phyloP scores from a whole-genome alignment of 139 green algal genomes.

The Chlamydomonas schloesseri region DNA sequence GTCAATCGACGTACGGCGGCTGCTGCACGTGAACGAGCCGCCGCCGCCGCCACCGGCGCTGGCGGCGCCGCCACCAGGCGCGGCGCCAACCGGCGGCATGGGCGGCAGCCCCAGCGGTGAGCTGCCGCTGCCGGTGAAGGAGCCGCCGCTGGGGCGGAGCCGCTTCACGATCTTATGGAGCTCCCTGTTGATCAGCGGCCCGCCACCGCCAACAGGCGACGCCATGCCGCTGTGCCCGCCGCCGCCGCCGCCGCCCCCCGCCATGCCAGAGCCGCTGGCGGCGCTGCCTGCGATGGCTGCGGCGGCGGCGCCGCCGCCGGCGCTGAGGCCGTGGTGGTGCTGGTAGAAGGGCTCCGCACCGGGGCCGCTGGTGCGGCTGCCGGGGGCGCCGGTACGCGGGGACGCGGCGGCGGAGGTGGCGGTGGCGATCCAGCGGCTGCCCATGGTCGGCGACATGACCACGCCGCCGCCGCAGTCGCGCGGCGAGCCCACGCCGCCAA shows the following conservation, averaged over 20 bases:
- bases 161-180: conserved; percentile 37
- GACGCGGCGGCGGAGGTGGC: conserved; percentile 18
- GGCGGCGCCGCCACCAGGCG: neutral
- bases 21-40: conserved; percentile 24
- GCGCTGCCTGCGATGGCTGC: no score
- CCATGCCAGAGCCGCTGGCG: neutral
- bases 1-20: conserved; percentile 34
- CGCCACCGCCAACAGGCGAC: neutral
- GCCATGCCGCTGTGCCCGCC: neutral
- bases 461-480: neutral
- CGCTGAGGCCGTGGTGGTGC: neutral
- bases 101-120: conserved; percentile 27
- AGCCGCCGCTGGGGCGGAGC: conserved; percentile 1
- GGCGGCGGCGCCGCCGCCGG: neutral
- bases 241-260: neutral
- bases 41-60: neutral
- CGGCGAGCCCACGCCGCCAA: neutral
- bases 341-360: no score
- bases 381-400: neutral
- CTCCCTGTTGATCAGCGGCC: conserved; percentile 3
- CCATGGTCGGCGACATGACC: no score
- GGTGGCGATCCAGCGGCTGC: neutral
- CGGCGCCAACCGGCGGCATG: neutral
- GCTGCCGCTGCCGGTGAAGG: conserved; percentile 17
- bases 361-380: no score